These are phyloP conservation scores for Platismatia glauca DNA, from an alignment of 495 filamentous ascomycete genomes.

Conservation along the genomic window DNA sequence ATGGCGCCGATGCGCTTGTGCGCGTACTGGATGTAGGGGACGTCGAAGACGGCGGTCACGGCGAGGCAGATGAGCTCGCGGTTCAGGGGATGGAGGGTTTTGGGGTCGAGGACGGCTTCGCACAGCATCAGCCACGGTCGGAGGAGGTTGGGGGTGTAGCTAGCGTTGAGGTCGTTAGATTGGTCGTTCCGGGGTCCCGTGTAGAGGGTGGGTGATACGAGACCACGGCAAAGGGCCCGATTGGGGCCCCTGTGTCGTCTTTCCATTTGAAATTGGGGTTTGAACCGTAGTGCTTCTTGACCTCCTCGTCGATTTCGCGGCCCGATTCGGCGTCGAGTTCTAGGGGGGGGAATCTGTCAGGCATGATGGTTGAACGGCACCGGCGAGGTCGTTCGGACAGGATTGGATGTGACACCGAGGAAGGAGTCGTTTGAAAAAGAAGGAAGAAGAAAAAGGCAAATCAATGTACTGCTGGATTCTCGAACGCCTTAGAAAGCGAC, in stretches of 20 bases:
- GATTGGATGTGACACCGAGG: no score
- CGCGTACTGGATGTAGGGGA: conserved; percentile 8
- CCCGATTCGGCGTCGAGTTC: neutral
- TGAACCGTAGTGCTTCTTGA: neutral
- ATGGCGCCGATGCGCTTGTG: conserved; percentile 4
- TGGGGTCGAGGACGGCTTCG: conserved; percentile 5
- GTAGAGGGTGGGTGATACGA: neutral
- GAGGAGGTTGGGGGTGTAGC: conserved; percentile 12
- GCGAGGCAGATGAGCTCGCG: conserved; percentile 9
- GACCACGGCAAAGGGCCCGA: conserved; percentile 14
- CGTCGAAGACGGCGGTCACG: conserved; percentile 6
- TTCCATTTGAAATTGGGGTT: conserved; percentile 8
- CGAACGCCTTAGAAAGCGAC: no score
- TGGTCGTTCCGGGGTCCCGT: neutral
- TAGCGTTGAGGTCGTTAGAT: neutral
- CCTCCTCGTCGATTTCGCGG: neutral
- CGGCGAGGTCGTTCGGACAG: no score
- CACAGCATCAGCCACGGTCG: neutral
- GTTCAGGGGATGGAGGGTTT: neutral
- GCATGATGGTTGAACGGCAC: no score
- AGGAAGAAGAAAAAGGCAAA: no score
- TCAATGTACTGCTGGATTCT: no score
- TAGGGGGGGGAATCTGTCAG: conserved; percentile 2
- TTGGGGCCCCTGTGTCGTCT: conserved; percentile 11
- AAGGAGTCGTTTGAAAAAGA: no score